A percentile compares a stretch with the other conserved stretches of the same genome.
Evolutionary conservation across 2,329 filamentous ascomycete genomes (phyloP).

Genomic region (Neonectria coccinea): DNA sequence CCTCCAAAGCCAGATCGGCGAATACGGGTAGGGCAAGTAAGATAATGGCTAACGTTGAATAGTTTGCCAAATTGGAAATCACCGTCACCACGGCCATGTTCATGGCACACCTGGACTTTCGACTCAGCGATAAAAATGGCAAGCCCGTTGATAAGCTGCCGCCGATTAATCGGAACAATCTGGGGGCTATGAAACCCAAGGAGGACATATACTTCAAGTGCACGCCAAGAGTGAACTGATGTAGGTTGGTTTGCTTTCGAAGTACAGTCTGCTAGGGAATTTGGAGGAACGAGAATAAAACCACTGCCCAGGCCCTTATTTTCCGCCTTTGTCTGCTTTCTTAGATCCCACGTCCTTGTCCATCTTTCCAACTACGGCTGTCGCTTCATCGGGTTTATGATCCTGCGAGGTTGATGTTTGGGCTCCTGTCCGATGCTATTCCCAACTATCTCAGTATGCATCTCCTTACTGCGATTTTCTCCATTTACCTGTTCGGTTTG

Average conservation of each 20-base stretch:
- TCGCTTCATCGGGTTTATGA: slow-evolving; percentile 37
- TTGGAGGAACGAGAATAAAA: neutral
- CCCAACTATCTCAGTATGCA: neutral
- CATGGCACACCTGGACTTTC: slow-evolving; percentile 61
- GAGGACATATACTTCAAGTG: slow-evolving; percentile 7
- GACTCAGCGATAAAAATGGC: slow-evolving; percentile 56
- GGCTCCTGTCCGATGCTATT: slow-evolving; percentile 43
- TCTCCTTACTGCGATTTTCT: rapidly evolving
- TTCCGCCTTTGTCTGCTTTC: neutral
- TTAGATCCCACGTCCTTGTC: neutral
- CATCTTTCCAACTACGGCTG: neutral
- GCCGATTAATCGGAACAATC: slow-evolving; percentile 18
- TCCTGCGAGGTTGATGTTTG: slow-evolving; percentile 43
- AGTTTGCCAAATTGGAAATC: slow-evolving; percentile 66
- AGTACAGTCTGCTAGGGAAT: neutral
- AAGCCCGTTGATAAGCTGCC: slow-evolving; percentile 35
- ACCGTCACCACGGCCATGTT: slow-evolving; percentile 63
- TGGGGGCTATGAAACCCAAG: slow-evolving; percentile 1
- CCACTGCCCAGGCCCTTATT: neutral
- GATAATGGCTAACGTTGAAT: slow-evolving; percentile 19
- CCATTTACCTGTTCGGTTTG: slow-evolving; percentile 29
- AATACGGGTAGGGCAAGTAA: neutral
- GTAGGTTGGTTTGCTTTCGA: neutral
- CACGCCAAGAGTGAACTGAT: neutral
- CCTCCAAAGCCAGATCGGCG: neutral